Conservation (phyloP, 352 stramenopile species). For the Pythium grandisporangium region DNA sequence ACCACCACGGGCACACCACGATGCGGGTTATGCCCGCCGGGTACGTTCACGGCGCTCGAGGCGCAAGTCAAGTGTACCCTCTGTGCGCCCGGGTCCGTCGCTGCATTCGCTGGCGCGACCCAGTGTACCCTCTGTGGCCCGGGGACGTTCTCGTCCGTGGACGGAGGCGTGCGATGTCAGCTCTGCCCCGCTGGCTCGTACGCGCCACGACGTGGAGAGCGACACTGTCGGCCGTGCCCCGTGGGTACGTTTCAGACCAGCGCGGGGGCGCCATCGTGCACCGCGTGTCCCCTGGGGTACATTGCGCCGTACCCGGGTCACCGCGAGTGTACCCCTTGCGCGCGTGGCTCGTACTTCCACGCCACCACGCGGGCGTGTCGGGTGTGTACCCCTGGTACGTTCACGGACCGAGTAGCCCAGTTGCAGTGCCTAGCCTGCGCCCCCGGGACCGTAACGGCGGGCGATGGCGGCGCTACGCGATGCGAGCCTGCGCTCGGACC, state of each 20-base stretch:
- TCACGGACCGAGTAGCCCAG: constrained; percentile 12
- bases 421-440: constrained; percentile 20
- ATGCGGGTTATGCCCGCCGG: constrained; percentile 32
- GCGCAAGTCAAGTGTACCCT: constrained; percentile 17
- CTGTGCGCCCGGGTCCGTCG: constrained; percentile 25
- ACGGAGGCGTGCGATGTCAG: constrained; percentile 7
- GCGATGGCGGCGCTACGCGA: constrained; percentile 13
- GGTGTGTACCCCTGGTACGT: constrained; percentile 26
- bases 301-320: constrained; percentile 25
- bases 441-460: constrained; percentile 19
- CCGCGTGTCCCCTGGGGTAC: constrained; percentile 23
- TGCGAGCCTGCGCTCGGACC: constrained; percentile 9
- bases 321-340: constrained; percentile 24
- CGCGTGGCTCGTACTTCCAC: constrained; percentile 29
- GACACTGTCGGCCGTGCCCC: constrained; percentile 35
- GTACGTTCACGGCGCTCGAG: constrained; percentile 18
- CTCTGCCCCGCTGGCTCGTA: constrained; percentile 20
- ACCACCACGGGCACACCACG: constrained; percentile 11
- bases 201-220: constrained; percentile 20
- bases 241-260: constrained; percentile 25
- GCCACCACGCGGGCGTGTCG: constrained; percentile 11
- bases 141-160: constrained; percentile 19
- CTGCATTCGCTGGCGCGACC: constrained; percentile 9
- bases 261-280: constrained; percentile 17
- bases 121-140: constrained; percentile 14